These are phyloP conservation scores for Cordyceps tenuipes DNA, from an alignment of 2,329 filamentous ascomycete genomes.

Conservation along the genomic window DNA sequence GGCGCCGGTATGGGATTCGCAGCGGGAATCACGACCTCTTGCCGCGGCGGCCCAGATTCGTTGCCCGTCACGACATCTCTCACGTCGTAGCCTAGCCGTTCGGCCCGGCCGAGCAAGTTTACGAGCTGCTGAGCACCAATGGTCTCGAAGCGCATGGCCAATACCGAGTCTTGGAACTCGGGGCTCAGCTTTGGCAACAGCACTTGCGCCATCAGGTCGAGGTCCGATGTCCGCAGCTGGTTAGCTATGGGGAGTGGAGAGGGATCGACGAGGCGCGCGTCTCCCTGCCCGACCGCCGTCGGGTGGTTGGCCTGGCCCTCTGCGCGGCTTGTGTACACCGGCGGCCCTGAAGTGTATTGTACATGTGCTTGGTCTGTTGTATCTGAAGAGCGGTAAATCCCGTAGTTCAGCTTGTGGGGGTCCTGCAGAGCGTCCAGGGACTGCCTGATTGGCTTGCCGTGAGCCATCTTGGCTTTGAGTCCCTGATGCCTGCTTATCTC, in stretches of 20 bases:
- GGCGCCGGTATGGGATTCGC: conserved; percentile 9
- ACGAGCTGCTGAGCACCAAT: conserved; percentile 47
- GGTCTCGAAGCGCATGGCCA: conserved; percentile 43
- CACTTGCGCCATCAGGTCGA: conserved; percentile 36
- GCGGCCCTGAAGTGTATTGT: too few species aligned
- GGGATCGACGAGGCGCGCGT: conserved; percentile 31
- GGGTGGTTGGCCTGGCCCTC: too few species aligned
- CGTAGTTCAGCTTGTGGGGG: too few species aligned
- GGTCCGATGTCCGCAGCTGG: conserved; percentile 30
- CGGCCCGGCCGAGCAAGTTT: conserved; percentile 47
- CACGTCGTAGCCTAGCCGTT: conserved; percentile 48
- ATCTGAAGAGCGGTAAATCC: too few species aligned
- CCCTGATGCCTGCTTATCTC: too few species aligned
- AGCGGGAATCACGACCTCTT: conserved; percentile 32
- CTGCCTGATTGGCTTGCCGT: too few species aligned
- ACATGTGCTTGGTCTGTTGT: too few species aligned
- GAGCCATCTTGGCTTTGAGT: too few species aligned
- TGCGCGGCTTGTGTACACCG: too few species aligned
- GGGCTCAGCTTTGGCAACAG: conserved; percentile 40
- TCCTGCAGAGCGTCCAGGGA: too few species aligned
- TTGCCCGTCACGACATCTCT: conserved; percentile 34
- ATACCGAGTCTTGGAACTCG: conserved; percentile 42
- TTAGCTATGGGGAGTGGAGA: conserved; percentile 34
- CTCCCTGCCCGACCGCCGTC: conserved; percentile 37
- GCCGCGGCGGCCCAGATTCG: background rate